Conservation (phyloP, 1,284 basidiomycete species). For the Mycosarcoma mackinlayi region DNA sequence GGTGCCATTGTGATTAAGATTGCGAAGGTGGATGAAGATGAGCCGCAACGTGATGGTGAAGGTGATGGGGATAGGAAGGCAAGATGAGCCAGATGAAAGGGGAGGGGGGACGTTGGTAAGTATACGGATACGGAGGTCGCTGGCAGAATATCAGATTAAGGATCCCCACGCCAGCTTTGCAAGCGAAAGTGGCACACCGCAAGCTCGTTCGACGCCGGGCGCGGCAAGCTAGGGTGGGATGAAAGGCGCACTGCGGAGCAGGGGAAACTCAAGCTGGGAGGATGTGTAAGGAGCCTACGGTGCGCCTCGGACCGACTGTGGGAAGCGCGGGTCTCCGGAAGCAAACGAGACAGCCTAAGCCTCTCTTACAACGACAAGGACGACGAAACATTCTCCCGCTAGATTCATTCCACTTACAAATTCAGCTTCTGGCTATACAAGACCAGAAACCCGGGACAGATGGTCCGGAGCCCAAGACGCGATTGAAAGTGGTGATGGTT, state of each 20-base stretch:
- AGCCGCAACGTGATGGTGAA: neutral
- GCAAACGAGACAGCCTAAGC: too few relatives aligned
- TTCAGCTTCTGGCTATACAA: neutral
- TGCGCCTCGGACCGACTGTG: conserved; percentile 36
- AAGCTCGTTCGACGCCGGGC: too few relatives aligned
- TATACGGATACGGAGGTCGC: too few relatives aligned
- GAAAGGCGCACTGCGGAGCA: neutral
- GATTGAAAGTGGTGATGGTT: neutral
- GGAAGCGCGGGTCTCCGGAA: neutral
- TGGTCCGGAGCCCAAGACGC: conserved; percentile 14
- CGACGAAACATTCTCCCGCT: too few relatives aligned
- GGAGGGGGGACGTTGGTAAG: neutral
- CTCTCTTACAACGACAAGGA: too few relatives aligned
- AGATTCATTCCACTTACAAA: conserved; percentile 7
- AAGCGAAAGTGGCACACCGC: too few relatives aligned
- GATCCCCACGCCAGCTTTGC: too few relatives aligned
- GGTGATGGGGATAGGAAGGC: neutral
- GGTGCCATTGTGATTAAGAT: conserved; percentile 41
- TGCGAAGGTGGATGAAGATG: too few relatives aligned
- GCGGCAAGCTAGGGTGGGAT: too few relatives aligned
- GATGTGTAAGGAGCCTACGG: conserved; percentile 8
- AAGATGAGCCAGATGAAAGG: neutral
- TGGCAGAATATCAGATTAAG: too few relatives aligned
- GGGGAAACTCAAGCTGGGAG: neutral
- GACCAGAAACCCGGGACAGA: neutral